Evolutionary conservation across 2,329 filamentous ascomycete genomes (phyloP), one percentile per base, ranked within the genome.

Genomic region (Colletotrichum liaoningense): DNA sequence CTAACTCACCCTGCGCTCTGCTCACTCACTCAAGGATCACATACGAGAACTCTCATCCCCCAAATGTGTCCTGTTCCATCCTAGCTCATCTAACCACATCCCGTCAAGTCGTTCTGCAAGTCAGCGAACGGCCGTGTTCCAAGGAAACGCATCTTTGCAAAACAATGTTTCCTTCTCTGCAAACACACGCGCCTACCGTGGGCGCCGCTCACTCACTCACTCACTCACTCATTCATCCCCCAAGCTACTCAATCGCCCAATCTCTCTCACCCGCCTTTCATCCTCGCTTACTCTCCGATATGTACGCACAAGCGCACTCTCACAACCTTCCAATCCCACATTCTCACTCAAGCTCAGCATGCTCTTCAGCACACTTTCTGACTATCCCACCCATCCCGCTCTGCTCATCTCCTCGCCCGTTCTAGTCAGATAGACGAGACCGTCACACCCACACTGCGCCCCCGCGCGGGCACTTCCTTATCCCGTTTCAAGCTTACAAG

Each of bases 161-260:
- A 73, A 70, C 70, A 70, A 55, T 73, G 70, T 70, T 73, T 73
- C 42, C 60, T 69, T 70, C 42, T 73, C 65, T 73, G 70, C 70
- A 73, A 60, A 73, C 60, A 73, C 67, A 70, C 59, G 55, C 59
- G 65, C 65, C 58, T 69, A 69, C 65, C 30, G 58, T 49, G 19
- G 55, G 46, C 60, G 33, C 54, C 63, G 38, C 66, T 46, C 59
- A n/a, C 54, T 60, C 28, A 28, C 26, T 28, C 5, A 33, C 30
- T 33, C 30, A 54, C 64, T 28, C 28, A 42, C 19, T 54, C 35
- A n/a, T 63, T 54, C 35, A n/a, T 63, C 30, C 9, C 26, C 38
- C 30, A 30, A 22, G 54, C 54, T 24, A 22, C 26, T 22, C 54
- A 56, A 28, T 56, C 30, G 52, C 62, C 46, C 62, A 24, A 52